Percentiles rank a stretch among this genome's conserved stretches.
phyloP scores from a whole-genome alignment of 495 filamentous ascomycete genomes.

The Halenospora varia region DNA sequence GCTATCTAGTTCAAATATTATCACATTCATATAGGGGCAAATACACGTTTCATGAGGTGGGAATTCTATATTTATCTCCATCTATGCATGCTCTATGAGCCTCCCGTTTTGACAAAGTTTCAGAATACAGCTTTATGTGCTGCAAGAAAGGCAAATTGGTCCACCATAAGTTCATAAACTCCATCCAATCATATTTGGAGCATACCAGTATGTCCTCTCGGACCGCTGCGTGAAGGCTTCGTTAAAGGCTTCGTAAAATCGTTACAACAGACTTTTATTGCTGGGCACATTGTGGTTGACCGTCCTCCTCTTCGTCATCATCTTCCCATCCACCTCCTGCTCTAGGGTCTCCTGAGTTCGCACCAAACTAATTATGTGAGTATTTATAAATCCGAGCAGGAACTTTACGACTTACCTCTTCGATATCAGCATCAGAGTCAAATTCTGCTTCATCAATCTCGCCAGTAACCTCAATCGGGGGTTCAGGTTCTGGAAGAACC shows the following conservation, averaged over 20 bases:
- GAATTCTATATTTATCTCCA: background rate
- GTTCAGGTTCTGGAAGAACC: constrained; percentile 58
- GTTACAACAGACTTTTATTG: constrained; percentile 58
- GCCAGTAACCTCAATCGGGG: constrained; percentile 52
- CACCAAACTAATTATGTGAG: constrained; percentile 53
- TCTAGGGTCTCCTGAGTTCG: constrained; percentile 60
- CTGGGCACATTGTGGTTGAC: constrained; percentile 71
- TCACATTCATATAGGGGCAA: no score
- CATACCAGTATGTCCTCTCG: no score
- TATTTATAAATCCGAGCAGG: background rate
- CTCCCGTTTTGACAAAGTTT: background rate
- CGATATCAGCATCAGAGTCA: constrained; percentile 73
- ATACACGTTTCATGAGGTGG: no score
- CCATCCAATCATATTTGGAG: background rate
- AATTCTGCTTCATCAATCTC: constrained; percentile 84
- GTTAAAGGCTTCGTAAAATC: background rate
- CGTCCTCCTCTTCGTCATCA: constrained; percentile 57
- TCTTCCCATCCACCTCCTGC: constrained; percentile 77
- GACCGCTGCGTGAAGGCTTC: background rate
- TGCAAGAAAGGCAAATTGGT: background rate
- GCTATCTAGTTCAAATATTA: no score
- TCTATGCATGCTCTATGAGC: background rate
- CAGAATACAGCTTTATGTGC: background rate
- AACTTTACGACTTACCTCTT: constrained; percentile 54
- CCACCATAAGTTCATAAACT: background rate